These are phyloP conservation scores for Gossypium longicalyx DNA, from an alignment of 345 rosid genomes.

Conservation along the genomic window DNA sequence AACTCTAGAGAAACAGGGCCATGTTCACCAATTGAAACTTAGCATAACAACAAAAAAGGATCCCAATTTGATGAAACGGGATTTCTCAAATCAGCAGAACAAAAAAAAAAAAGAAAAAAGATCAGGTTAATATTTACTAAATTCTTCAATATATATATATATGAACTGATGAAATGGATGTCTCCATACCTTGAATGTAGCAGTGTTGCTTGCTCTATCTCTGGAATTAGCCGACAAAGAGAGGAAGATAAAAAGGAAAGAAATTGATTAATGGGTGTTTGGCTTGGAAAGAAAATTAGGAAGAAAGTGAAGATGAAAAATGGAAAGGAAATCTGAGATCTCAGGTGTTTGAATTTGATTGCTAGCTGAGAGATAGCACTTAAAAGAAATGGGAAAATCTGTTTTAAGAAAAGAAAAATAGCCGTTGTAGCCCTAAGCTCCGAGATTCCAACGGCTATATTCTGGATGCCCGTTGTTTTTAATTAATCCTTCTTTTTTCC, in stretches of 20 bases:
- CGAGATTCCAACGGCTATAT: conserved; percentile 11
- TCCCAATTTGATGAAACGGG: neutral
- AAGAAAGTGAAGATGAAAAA: neutral
- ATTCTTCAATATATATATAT: neutral
- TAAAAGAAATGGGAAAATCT: neutral
- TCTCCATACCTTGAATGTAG: conserved; percentile 3
- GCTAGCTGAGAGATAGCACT: neutral
- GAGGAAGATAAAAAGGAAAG: neutral
- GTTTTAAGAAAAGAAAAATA: neutral
- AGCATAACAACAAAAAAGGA: too few relatives aligned
- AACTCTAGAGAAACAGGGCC: too few relatives aligned
- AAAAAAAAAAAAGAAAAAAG: neutral
- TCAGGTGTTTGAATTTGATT: neutral
- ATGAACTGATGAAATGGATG: neutral
- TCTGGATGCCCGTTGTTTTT: neutral
- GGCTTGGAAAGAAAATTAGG: neutral
- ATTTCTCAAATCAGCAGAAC: neutral
- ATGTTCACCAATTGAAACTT: too few relatives aligned
- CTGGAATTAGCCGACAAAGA: neutral
- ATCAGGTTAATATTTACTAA: neutral
- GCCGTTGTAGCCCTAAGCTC: conserved; percentile 4
- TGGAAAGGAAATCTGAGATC: conserved; percentile 10
- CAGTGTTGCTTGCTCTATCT: neutral
- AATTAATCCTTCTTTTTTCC: neutral
- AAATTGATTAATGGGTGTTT: conserved; percentile 4